Conservation (phyloP, 1,139 yeast species). For the Magnusiomyces sp. region DNA sequence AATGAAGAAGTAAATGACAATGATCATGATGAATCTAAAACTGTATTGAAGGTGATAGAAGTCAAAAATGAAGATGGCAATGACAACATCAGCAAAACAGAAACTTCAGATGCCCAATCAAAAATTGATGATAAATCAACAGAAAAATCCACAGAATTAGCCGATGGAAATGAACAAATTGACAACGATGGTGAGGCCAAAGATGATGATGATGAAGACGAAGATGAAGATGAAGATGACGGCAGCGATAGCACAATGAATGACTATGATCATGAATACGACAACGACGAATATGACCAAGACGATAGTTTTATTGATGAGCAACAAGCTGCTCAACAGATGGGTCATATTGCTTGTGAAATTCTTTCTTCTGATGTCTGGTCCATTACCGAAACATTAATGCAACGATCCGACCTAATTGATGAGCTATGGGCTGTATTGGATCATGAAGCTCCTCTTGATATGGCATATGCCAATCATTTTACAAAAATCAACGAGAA, state of each 20-base stretch:
- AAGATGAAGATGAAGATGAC: background rate
- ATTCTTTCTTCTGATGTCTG: conserved; percentile 87
- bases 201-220: conserved; percentile 10
- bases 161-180: conserved; percentile 25
- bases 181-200: conserved; percentile 11
- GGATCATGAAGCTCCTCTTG: conserved; percentile 54
- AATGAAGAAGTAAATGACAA: conserved; percentile 14
- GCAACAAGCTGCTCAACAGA: conserved; percentile 41
- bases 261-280: conserved; percentile 19
- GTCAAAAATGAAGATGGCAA: background rate
- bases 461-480: conserved; percentile 72
- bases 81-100: background rate
- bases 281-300: conserved; percentile 24
- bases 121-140: background rate
- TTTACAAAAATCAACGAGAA: conserved; percentile 95
- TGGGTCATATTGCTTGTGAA: conserved; percentile 87
- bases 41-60: background rate
- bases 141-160: too few species aligned
- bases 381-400: conserved; percentile 86
- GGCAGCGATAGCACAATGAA: background rate
- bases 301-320: conserved; percentile 17
- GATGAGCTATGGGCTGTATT: conserved; percentile 72
- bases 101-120: background rate
- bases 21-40: conserved; percentile 5
- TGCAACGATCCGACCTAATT: conserved; percentile 62